Evolutionary conservation across 2,329 filamentous ascomycete genomes (phyloP), one percentile per base, ranked within the genome.

Genomic region (Aspergillus brasiliensis): DNA sequence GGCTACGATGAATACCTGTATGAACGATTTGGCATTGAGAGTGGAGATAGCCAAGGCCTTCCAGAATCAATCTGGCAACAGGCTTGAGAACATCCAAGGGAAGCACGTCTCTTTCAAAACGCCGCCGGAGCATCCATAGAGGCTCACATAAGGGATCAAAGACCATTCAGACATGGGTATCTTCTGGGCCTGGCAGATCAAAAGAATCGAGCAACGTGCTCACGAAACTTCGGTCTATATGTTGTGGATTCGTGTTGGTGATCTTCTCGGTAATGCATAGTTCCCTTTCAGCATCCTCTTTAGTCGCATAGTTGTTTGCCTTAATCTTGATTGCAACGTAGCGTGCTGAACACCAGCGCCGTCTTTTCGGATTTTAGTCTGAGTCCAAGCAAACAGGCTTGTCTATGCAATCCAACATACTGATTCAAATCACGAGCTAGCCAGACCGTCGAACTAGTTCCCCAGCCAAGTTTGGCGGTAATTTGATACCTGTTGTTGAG

Each of bases 21-120:
- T 80, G 78, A 37, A 80, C 73, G 34, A 80, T 58, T 28, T 70
- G 69, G 53, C 73, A 77, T 59, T 78, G 67, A 0, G 70, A 67
- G 62, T 80, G 77, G 11, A 80, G 71, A 58, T 77, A 80, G 28
- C 75, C 71, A 6, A 80, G 73, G 15, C 74, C 73, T 61, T 73
- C 64, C 3, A 81, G 67, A 15, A 80, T 67, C 17, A 74, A 66
- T 42, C 67, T 72, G 7, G 75, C 49, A 31, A 72, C 59, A 8
- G 66, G 59, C 55, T 71, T 75, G 17, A 76, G 61, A 37, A 73
- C 66, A 21, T 65, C 64, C 23, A 67, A 61, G 40, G 68, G 70
- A 44, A 76, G 66, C 7, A 59, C 65, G 27, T 63, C 62, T 13
- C 63, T 65, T 19, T 67, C 53, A 34, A 71, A 74, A 38, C 67